phyloP scores from a whole-genome alignment of 139 green algal species.

The Chlamydomonas sp. region DNA sequence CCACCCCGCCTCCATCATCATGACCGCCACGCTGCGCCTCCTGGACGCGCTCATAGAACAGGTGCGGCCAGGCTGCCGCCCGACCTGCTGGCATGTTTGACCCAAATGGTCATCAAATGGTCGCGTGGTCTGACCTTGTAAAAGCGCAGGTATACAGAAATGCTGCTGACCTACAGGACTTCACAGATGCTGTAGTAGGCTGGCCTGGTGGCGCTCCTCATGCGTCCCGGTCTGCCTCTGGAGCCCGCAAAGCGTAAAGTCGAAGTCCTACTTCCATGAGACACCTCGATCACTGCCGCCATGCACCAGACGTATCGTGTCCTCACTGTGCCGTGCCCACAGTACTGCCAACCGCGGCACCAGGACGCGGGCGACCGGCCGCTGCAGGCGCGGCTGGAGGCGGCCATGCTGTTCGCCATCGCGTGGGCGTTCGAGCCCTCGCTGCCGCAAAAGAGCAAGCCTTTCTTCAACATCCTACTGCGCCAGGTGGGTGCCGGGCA shows the following conservation, averaged over 20 bases:
- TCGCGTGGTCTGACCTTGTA: too few species aligned
- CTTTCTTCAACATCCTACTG: conserved; percentile 62
- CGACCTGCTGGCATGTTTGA: too few species aligned
- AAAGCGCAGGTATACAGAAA: too few species aligned
- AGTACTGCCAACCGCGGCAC: conserved; percentile 13
- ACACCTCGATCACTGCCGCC: too few species aligned
- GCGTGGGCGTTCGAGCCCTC: conserved; percentile 55
- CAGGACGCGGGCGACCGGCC: conserved; percentile 18
- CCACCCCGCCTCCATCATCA: conserved; percentile 38
- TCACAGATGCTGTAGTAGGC: too few species aligned
- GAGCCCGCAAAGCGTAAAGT: too few species aligned
- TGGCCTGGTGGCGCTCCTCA: too few species aligned
- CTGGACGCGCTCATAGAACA: conserved; percentile 34
- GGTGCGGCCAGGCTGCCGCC: not conserved
- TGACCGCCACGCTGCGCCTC: conserved; percentile 26
- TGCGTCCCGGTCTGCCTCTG: too few species aligned
- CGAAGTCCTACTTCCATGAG: too few species aligned
- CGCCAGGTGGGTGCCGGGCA: conserved; percentile 10
- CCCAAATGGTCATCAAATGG: too few species aligned
- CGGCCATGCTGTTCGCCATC: conserved; percentile 36
- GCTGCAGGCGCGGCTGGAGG: conserved; percentile 42
- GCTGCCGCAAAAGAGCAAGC: conserved; percentile 37
- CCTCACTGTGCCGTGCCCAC: not conserved
- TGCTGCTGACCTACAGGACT: too few species aligned
- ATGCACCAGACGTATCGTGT: too few species aligned